Conservation (phyloP, 345 rosid genomes). For the Psidium guajava region DNA sequence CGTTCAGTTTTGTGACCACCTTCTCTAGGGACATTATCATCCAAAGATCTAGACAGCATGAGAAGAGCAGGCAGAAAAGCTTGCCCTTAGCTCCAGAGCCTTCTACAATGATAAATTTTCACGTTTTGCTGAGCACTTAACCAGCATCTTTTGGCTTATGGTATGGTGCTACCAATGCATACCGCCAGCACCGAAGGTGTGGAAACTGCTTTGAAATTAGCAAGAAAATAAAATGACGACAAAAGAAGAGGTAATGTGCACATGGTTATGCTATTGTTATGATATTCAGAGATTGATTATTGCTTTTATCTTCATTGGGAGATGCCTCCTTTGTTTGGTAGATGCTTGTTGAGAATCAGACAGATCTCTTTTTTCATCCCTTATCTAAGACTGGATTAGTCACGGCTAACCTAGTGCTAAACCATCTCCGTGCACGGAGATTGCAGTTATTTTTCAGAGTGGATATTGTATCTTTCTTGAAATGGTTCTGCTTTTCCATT, state of each 20-base stretch:
- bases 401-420: not conserved
- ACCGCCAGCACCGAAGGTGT: conserved; percentile 91
- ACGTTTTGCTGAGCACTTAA: conserved; percentile 58
- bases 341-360: not conserved
- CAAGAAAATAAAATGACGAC: conserved; percentile 80
- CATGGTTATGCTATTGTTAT: not conserved
- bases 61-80: conserved; percentile 70
- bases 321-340: not conserved
- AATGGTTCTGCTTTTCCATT: not conserved
- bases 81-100: conserved; percentile 77
- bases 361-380: not conserved
- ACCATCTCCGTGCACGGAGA: not conserved
- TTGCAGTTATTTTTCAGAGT: not conserved
- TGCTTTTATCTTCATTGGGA: not conserved
- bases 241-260: conserved; percentile 52
- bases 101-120: conserved; percentile 86
- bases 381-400: not conserved
- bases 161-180: conserved; percentile 77
- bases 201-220: conserved; percentile 88
- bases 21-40: conserved; percentile 82
- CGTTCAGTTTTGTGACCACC: not conserved
- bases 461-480: not conserved
- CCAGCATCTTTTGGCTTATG: conserved; percentile 77
- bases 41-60: conserved; percentile 80
- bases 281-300: not conserved